phyloP scores from a whole-genome alignment of 495 filamentous ascomycete species.

The Talaromyces thailandensis region DNA sequence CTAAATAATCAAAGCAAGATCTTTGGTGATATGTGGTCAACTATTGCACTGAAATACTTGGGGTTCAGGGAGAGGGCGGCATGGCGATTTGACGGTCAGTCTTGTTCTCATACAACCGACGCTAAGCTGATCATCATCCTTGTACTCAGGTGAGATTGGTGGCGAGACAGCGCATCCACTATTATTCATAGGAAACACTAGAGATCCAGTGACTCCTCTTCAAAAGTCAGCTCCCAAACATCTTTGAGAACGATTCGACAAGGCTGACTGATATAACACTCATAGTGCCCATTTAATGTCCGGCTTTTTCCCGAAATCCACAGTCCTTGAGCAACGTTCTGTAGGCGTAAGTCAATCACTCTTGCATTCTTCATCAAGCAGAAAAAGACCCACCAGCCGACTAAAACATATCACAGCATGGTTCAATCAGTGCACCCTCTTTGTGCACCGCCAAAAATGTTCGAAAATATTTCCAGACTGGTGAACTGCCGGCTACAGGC shows the following conservation, averaged over 20 bases:
- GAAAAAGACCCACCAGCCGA: not conserved
- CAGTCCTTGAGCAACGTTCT: conserved; percentile 30
- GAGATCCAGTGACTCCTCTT: conserved; percentile 35
- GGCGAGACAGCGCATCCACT: conserved; percentile 34
- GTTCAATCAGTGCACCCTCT: conserved; percentile 15
- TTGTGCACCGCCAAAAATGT: conserved; percentile 24
- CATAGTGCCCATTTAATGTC: conserved; percentile 28
- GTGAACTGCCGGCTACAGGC: conserved; percentile 23
- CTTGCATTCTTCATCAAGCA: not conserved
- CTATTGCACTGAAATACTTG: not conserved
- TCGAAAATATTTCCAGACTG: conserved; percentile 24
- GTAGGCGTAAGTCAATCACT: conserved; percentile 23
- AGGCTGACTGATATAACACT: not conserved
- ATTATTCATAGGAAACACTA: conserved; percentile 33
- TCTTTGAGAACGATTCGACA: not conserved
- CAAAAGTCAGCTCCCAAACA: not conserved
- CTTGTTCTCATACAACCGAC: no score
- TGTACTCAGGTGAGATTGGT: not conserved
- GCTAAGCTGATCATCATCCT: not conserved
- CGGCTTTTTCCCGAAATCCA: conserved; percentile 32
- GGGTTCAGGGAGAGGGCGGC: not conserved
- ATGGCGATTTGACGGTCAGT: not conserved
- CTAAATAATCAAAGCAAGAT: not conserved
- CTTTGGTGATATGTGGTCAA: not conserved
- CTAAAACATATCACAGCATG: not conserved